A percentile compares a stretch with the other conserved stretches of the same genome.
phyloP scores from a whole-genome alignment of 371 early-diverging fungal genomes.

The Apophysomyces trapeziformis region DNA sequence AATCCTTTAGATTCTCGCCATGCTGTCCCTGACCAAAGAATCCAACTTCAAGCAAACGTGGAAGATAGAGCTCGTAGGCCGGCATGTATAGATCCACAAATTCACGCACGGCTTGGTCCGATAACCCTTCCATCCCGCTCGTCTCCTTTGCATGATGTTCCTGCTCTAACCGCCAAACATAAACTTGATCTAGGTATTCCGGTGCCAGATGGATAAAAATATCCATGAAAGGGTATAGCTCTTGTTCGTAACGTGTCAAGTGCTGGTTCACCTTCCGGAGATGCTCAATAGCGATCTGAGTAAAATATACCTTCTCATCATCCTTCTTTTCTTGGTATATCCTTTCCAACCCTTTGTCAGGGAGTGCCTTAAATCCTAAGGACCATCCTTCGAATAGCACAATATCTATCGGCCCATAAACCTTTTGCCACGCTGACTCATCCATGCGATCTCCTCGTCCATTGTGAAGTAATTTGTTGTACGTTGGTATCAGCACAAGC shows the following conservation, averaged over 20 bases:
- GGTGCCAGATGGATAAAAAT: constrained; percentile 78
- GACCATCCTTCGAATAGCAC: constrained; percentile 96
- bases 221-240: constrained; percentile 70
- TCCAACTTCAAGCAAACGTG: constrained; percentile 53
- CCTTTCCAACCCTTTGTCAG: constrained; percentile 30
- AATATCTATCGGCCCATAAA: constrained; percentile 68
- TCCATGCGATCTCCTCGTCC: constrained; percentile 86
- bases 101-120: constrained; percentile 69
- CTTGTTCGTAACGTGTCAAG: constrained; percentile 56
- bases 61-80: constrained; percentile 79
- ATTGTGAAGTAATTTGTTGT: constrained; percentile 75
- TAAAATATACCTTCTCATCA: background rate
- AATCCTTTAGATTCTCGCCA: constrained; percentile 27
- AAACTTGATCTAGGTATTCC: constrained; percentile 63
- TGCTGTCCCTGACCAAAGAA: constrained; percentile 47
- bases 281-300: constrained; percentile 37
- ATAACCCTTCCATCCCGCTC: constrained; percentile 58
- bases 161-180: constrained; percentile 88
- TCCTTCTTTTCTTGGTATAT: constrained; percentile 23
- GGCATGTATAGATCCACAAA: constrained; percentile 95
- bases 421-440: constrained; percentile 57
- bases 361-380: constrained; percentile 80
- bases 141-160: constrained; percentile 67
- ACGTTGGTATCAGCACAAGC: constrained; percentile 67
- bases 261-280: constrained; percentile 56